phyloP scores from a whole-genome alignment of 768 basidiomycete species.

The Tricholoma sp. region DNA sequence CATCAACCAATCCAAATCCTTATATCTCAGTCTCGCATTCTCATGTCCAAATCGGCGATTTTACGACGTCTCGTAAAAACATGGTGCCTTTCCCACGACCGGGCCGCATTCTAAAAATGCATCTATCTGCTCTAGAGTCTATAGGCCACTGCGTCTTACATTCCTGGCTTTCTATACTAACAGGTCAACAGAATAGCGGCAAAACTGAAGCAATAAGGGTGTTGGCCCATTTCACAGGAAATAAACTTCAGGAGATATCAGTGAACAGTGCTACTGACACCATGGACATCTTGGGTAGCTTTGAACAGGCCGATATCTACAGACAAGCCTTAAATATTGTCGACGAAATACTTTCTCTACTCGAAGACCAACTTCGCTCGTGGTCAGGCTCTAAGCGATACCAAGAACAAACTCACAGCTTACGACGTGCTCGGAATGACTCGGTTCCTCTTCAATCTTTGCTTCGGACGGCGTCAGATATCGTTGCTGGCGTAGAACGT shows the following conservation, averaged over 20 bases:
- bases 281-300: slow-evolving; percentile 90
- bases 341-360: slow-evolving; percentile 33
- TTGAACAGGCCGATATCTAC: slow-evolving; percentile 80
- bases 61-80: slow-evolving; percentile 34
- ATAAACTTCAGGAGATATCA: slow-evolving; percentile 61
- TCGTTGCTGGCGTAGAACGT: slow-evolving; percentile 10
- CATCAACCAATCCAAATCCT: slow-evolving; percentile 22
- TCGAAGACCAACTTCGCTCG: slow-evolving; percentile 36
- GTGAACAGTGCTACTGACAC: slow-evolving; percentile 89
- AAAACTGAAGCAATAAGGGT: slow-evolving; percentile 73
- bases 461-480: slow-evolving; percentile 10
- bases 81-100: slow-evolving; percentile 31
- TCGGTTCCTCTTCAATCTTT: slow-evolving; percentile 7
- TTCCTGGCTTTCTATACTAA: slow-evolving; percentile 87
- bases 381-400: slow-evolving; percentile 23
- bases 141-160: slow-evolving; percentile 67
- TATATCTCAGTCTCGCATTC: slow-evolving; percentile 40
- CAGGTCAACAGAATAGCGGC: slow-evolving; percentile 67
- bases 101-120: slow-evolving; percentile 52
- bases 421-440: slow-evolving; percentile 17
- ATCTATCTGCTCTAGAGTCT: slow-evolving; percentile 66
- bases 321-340: slow-evolving; percentile 34
- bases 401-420: slow-evolving; percentile 14
- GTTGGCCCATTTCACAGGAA: slow-evolving; percentile 68
- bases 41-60: slow-evolving; percentile 64